phyloP scores from a whole-genome alignment of 2,329 filamentous ascomycete species.

The Pseudogymnoascus sp. region DNA sequence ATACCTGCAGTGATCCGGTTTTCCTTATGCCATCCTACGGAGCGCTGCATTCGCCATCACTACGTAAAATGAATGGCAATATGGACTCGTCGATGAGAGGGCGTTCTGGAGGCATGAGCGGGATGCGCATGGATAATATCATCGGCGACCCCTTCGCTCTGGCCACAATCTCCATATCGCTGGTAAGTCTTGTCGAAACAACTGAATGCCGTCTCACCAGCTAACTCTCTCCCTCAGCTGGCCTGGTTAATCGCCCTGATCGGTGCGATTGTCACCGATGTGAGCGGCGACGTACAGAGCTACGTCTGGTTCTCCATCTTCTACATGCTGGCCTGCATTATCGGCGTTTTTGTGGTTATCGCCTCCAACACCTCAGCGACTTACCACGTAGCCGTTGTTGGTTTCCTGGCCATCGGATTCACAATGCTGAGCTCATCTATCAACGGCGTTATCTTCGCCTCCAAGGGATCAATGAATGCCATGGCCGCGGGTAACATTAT shows the following conservation, averaged over 20 bases:
- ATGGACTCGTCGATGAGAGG: conserved; percentile 41
- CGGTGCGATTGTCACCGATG: conserved; percentile 56
- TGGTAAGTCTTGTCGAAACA: conserved; percentile 51
- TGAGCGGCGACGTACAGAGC: conserved; percentile 45
- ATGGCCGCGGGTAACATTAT: conserved; percentile 89
- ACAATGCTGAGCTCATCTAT: conserved; percentile 80
- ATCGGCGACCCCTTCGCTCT: conserved; percentile 94
- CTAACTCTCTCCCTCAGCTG: conserved; percentile 48
- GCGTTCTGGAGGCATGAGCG: conserved; percentile 43
- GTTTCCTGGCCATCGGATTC: conserved; percentile 75
- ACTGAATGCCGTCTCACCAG: not conserved
- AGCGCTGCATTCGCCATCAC: conserved; percentile 63
- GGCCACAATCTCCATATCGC: conserved; percentile 83
- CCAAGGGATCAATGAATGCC: conserved; percentile 68
- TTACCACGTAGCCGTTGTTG: conserved; percentile 86
- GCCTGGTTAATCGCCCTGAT: conserved; percentile 94
- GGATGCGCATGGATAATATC: conserved; percentile 77
- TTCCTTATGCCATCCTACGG: conserved; percentile 63
- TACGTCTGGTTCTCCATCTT: conserved; percentile 89
- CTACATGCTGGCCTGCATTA: conserved; percentile 76
- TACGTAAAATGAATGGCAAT: conserved; percentile 72
- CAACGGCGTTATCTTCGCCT: conserved; percentile 75
- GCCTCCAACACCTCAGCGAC: conserved; percentile 77
- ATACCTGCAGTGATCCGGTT: conserved; percentile 10
- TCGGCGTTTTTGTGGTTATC: conserved; percentile 73